These are phyloP conservation scores for Corchorus capsularis DNA, from an alignment of 345 rosid species.

Conservation along the genomic window DNA sequence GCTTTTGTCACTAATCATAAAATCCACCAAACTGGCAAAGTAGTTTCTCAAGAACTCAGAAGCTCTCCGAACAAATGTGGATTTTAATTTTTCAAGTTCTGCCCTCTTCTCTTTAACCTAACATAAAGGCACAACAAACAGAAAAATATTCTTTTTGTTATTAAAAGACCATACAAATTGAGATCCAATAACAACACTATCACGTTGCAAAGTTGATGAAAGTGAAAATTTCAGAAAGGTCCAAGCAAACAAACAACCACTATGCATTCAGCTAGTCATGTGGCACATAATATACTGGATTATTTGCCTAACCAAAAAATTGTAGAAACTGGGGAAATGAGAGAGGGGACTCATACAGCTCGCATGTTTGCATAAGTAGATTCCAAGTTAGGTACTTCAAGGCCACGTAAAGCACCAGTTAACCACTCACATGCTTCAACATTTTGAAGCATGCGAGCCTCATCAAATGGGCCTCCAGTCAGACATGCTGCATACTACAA, in stretches of 20 bases:
- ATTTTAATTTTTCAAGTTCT: constrained; percentile 77
- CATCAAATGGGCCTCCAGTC: constrained; percentile 92
- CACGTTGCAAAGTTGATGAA: not conserved
- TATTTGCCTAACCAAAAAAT: constrained; percentile 12
- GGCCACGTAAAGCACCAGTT: constrained; percentile 74
- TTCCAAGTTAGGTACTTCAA: constrained; percentile 86
- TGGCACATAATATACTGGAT: not conserved
- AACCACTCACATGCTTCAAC: constrained; percentile 99
- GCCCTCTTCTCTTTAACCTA: constrained; percentile 90
- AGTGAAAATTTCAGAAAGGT: constrained; percentile 4
- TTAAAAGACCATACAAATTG: not conserved
- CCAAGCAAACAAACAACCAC: not conserved
- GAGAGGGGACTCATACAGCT: constrained; percentile 61
- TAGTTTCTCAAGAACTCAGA: constrained; percentile 95
- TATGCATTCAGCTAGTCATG: not conserved
- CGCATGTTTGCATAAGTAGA: constrained; percentile 76
- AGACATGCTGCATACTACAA: constrained; percentile 84
- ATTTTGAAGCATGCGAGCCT: constrained; percentile 85
- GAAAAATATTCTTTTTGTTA: not conserved
- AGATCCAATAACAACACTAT: not conserved
- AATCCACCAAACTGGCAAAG: constrained; percentile 98
- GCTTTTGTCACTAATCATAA: constrained; percentile 97
- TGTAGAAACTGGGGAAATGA: constrained; percentile 6
- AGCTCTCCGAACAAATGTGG: constrained; percentile 87
- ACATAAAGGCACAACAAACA: constrained; percentile 17